Evolutionary conservation across 139 green algal species (phyloP).

Genomic region (Closterium sp.): DNA sequence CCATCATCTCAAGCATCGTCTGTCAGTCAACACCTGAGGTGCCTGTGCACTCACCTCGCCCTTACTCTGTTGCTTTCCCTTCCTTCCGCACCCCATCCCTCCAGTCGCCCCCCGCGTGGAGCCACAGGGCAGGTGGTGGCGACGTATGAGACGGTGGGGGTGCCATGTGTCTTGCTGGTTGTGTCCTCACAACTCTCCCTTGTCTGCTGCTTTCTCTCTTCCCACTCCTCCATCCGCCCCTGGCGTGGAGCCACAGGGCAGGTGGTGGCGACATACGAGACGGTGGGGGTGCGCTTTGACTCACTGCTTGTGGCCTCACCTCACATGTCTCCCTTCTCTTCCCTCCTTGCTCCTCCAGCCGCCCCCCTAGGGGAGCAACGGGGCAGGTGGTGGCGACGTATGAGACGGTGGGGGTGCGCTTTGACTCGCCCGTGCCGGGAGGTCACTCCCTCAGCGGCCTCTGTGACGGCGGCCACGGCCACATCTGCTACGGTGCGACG

Average conservation of each 20-base stretch:
- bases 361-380: not conserved
- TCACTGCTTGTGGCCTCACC: too few species aligned
- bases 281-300: not conserved
- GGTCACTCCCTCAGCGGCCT: conserved; percentile 15
- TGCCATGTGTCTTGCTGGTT: not conserved
- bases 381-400: conserved; percentile 27
- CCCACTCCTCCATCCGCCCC: too few species aligned
- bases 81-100: not conserved
- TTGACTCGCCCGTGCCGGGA: conserved; percentile 22
- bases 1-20: too few species aligned
- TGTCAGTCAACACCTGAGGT: not conserved
- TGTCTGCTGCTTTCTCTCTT: too few species aligned
- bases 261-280: not conserved
- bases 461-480: conserved; percentile 12
- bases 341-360: not conserved
- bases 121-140: not conserved
- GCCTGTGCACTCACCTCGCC: not conserved
- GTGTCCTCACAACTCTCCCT: too few species aligned
- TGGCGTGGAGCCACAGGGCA: not conserved
- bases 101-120: not conserved
- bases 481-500: conserved; percentile 27
- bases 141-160: not conserved
- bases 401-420: conserved; percentile 29
- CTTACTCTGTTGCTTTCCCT: not conserved
- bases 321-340: too few species aligned